Conservation (phyloP, 106 monocot genomes). For the Amphibolis antarctica region DNA sequence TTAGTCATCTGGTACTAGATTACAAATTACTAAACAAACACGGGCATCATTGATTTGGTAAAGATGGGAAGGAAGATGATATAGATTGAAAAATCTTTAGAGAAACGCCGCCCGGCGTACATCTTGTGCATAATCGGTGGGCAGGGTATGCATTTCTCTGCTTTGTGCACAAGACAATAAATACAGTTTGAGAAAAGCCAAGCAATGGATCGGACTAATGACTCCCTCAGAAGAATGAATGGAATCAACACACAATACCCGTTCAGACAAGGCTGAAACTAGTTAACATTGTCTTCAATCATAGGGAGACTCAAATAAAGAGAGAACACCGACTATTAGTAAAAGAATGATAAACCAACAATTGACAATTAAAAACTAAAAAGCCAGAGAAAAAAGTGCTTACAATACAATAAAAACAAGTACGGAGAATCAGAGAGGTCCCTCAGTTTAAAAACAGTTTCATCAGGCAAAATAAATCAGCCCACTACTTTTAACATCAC, state of each 20-base stretch:
- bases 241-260: background rate
- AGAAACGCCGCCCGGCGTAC: no score
- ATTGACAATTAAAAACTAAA: background rate
- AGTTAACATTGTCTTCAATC: background rate
- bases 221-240: background rate
- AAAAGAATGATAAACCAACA: background rate
- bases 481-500: background rate
- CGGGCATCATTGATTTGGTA: no score
- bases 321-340: background rate
- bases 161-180: no score
- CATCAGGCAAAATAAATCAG: background rate
- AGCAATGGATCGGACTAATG: no score
- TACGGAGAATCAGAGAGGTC: background rate
- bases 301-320: background rate
- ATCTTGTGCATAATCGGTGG: no score
- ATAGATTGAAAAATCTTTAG: no score
- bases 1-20: no score
- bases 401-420: no score
- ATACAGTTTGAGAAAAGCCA: no score
- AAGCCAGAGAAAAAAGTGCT: background rate
- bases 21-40: no score
- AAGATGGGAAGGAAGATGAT: no score
- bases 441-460: background rate
- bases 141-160: no score
- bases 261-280: conserved; percentile 7